Base-by-base conservation (phyloP, 345 rosid species). In the Camelina sativa region DNA sequence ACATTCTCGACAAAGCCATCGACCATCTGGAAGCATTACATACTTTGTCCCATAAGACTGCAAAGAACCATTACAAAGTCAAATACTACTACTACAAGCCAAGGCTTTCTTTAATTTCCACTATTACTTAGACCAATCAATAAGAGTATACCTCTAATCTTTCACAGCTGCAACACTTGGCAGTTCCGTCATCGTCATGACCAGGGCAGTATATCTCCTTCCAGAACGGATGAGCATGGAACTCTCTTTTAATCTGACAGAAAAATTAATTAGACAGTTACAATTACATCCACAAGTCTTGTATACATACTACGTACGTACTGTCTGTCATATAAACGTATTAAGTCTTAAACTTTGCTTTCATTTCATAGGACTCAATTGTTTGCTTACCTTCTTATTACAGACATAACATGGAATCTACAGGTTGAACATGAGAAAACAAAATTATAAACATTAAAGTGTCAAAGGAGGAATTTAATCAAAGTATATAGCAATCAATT, bases 1-100 rank as follows among this genome's bases (percentile, higher is more conserved):
- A 78, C 97, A 91, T 67, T 89, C 86, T 28, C 84, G 67, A 75
- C 98, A 94, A 10, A 87, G 81, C 82, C 88, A 83, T 12, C 96
- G 82, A n/a, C 85, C 87, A 72, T 94, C 98, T 53, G 69, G 88
- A 76, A 94, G 69, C 20, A 82, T 63, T 52, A 82, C 83, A 76
- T 78, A 85, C 34, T 72, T 83, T 8, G 80, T 67, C 72, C 40
- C 3, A 57, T 86, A 68, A 93, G 65, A 84, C 97, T 91, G 41
- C 51, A 66, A 16, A 77, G 9, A 40, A 46, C 30, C 61, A 30
- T 57, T 25, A 19, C 60, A 38, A 61, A 28, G 46, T 72, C 8
- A 35, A 44, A 30, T n/a, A n/a, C 1, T 25, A 25, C 28, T 28
- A 28, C 30, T 28, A 28, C 30, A 28, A 4, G 30, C 30, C 30